Percentiles rank a stretch among this genome's conserved stretches.
Evolutionary conservation across 805 yeast genomes (phyloP).

Genomic region (Isabelozyma pseudorhagii): DNA sequence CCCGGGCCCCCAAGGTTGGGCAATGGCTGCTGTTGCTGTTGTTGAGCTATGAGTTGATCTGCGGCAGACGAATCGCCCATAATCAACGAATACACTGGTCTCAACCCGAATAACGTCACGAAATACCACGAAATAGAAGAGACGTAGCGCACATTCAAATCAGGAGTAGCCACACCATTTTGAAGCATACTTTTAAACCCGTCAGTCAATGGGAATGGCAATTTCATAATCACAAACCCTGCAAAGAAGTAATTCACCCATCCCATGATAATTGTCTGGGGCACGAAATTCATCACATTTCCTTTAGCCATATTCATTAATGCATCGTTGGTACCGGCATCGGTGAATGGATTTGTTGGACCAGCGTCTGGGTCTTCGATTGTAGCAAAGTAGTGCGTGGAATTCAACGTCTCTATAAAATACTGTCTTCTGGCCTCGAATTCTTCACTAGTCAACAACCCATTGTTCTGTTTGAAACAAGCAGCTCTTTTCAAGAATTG

Average conservation of each 20-base stretch:
- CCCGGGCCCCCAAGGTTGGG: slow-evolving; percentile 51
- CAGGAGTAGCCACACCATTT: slow-evolving; percentile 77
- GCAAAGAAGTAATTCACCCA: slow-evolving; percentile 94
- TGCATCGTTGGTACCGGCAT: slow-evolving; percentile 68
- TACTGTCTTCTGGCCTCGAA: slow-evolving; percentile 52
- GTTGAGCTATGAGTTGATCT: slow-evolving; percentile 41
- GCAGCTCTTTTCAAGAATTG: slow-evolving; percentile 61
- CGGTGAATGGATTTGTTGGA: slow-evolving; percentile 62
- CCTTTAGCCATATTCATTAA: slow-evolving; percentile 76
- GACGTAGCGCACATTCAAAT: slow-evolving; percentile 88
- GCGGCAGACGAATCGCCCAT: slow-evolving; percentile 52
- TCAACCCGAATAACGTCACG: slow-evolving; percentile 79
- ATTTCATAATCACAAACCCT: slow-evolving; percentile 73
- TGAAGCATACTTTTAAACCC: slow-evolving; percentile 93
- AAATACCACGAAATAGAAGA: slow-evolving; percentile 95
- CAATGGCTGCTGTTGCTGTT: slow-evolving; percentile 38
- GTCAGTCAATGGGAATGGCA: slow-evolving; percentile 89
- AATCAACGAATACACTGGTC: slow-evolving; percentile 70
- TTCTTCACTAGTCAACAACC: slow-evolving; percentile 48
- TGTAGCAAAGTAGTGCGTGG: slow-evolving; percentile 56
- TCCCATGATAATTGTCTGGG: slow-evolving; percentile 92
- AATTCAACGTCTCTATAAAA: slow-evolving; percentile 45
- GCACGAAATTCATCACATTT: slow-evolving; percentile 78
- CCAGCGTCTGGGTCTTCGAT: slow-evolving; percentile 33
- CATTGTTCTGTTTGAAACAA: slow-evolving; percentile 53